A percentile compares a stretch with the other conserved stretches of the same genome.
Evolutionary conservation across 306 rosid genomes (phyloP).

Genomic region (Vachellia pachyceras): DNA sequence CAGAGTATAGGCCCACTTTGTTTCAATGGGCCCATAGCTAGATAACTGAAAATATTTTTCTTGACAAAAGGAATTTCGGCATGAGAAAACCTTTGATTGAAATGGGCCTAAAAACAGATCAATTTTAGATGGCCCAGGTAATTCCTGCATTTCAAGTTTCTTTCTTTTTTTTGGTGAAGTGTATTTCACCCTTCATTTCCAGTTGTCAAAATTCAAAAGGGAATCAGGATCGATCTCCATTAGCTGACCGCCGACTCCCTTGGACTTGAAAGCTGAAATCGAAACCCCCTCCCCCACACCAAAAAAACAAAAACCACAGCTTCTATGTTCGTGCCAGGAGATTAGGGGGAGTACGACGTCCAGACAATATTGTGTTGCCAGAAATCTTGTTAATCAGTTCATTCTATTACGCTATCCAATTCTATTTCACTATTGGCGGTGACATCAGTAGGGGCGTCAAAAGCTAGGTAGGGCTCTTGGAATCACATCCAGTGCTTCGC

Average conservation of each 20-base stretch:
- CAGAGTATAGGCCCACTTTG: too few species aligned
- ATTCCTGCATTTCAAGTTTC: neutral
- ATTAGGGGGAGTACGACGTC: neutral
- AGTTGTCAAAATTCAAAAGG: neutral
- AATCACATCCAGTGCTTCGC: neutral
- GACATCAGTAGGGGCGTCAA: neutral
- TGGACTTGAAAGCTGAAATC: too few species aligned
- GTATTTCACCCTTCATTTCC: neutral
- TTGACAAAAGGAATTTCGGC: too few species aligned
- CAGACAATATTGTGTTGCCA: too few species aligned
- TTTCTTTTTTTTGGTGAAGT: neutral
- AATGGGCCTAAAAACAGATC: too few species aligned
- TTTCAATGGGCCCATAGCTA: too few species aligned
- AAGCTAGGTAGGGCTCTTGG: neutral
- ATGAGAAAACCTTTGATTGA: too few species aligned
- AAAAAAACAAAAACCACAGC: neutral
- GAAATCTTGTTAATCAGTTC: neutral
- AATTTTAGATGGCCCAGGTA: too few species aligned
- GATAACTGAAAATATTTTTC: too few species aligned
- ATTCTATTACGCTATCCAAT: neutral
- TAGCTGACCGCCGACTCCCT: neutral
- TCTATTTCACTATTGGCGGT: neutral
- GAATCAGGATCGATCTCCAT: neutral
- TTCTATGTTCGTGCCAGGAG: neutral
- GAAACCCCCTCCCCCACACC: too few species aligned